These are phyloP conservation scores for Caryopteris hybrid DNA, from an alignment of 305 asterid genomes.

Conservation along the genomic window DNA sequence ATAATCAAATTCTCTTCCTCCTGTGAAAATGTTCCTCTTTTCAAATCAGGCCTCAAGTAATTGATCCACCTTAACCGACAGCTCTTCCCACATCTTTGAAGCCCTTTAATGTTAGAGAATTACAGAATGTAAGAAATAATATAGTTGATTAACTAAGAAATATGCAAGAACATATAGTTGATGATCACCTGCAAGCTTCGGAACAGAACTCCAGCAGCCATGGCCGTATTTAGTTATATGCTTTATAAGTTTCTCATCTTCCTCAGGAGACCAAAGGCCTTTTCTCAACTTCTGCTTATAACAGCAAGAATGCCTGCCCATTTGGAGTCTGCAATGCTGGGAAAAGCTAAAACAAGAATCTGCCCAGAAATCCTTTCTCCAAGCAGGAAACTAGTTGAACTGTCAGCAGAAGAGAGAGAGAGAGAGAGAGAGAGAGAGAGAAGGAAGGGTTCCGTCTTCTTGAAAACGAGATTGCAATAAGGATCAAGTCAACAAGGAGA, in stretches of 20 bases:
- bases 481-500: conserved; percentile 33
- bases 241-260: conserved; percentile 75
- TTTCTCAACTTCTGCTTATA: conserved; percentile 84
- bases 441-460: background rate
- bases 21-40: conserved; percentile 82
- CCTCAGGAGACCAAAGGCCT: conserved; percentile 97
- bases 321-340: conserved; percentile 30
- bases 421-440: conserved; percentile 1
- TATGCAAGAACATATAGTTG: no score
- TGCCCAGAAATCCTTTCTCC: no score
- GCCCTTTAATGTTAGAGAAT: conserved; percentile 56
- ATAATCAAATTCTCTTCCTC: conserved; percentile 85
- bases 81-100: conserved; percentile 92
- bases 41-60: conserved; percentile 86
- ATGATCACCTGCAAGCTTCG: conserved; percentile 67
- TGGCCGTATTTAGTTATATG: conserved; percentile 82
- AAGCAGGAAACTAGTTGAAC: background rate
- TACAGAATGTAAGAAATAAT: background rate
- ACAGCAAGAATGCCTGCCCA: conserved; percentile 97
- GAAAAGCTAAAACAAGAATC: conserved; percentile 33
- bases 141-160: no score
- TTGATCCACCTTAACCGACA: conserved; percentile 90
- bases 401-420: conserved; percentile 20
- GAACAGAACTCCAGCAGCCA: conserved; percentile 98
- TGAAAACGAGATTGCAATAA: conserved; percentile 45